These are phyloP conservation scores for Alternaria triticimaculans DNA, from an alignment of 2,329 filamentous ascomycete genomes.

Conservation along the genomic window DNA sequence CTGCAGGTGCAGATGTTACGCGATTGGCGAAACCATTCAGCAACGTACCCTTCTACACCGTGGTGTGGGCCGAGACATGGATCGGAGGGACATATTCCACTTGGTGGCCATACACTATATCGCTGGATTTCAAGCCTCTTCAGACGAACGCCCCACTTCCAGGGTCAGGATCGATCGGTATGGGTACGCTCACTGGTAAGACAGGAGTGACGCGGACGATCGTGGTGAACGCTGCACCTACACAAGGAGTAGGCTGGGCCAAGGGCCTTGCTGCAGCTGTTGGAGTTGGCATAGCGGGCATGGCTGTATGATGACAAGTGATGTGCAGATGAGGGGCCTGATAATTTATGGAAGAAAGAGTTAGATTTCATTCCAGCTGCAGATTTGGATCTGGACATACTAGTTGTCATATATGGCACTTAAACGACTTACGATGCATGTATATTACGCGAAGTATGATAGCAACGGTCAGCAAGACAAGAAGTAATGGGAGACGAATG, in stretches of 20 bases:
- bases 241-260: constrained; percentile 19
- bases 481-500: background rate
- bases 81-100: constrained; percentile 34
- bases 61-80: constrained; percentile 44
- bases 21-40: constrained; percentile 1
- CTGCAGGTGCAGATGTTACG: background rate
- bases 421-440: constrained; percentile 3
- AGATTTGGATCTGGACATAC: constrained; percentile 1
- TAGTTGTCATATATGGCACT: background rate
- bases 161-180: constrained; percentile 40
- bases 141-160: constrained; percentile 31
- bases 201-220: constrained; percentile 37
- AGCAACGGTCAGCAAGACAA: background rate
- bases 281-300: constrained; percentile 31
- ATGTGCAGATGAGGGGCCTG: background rate
- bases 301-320: constrained; percentile 17
- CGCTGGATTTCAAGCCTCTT: constrained; percentile 31
- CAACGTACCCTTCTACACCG: constrained; percentile 32
- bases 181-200: constrained; percentile 44
- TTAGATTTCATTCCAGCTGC: background rate
- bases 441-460: background rate
- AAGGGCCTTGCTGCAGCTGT: constrained; percentile 28
- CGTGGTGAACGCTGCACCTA: constrained; percentile 30
- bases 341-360: background rate
- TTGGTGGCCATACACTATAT: constrained; percentile 42